Evolutionary conservation across 352 stramenopile genomes (phyloP).

Genomic region (Phytophthora multivora): DNA sequence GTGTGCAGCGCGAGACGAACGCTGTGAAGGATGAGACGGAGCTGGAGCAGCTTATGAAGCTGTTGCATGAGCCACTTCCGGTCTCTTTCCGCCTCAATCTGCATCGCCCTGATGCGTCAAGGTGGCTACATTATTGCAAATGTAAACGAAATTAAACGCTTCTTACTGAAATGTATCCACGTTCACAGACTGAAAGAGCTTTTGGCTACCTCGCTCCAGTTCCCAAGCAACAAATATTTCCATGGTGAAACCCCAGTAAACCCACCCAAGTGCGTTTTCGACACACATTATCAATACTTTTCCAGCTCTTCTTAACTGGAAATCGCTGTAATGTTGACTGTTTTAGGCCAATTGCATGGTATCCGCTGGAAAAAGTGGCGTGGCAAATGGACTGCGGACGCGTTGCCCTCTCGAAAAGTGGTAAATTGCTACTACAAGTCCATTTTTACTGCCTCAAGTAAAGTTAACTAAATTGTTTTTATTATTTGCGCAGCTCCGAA

Average conservation of each 20-base stretch:
- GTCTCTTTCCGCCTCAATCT: conserved; percentile 86
- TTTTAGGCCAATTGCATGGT: conserved; percentile 72
- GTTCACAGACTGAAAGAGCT: conserved; percentile 47
- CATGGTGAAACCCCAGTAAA: conserved; percentile 63
- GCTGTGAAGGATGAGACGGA: conserved; percentile 57
- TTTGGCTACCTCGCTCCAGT: conserved; percentile 63
- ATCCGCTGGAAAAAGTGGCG: conserved; percentile 74
- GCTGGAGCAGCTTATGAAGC: conserved; percentile 66
- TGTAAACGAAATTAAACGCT: neutral
- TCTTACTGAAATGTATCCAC: conserved; percentile 8
- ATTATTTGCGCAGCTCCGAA: conserved; percentile 57
- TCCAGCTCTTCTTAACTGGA: neutral
- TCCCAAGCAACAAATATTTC: conserved; percentile 55
- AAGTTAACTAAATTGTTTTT: conserved; percentile 3
- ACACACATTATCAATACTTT: neutral
- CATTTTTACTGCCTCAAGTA: neutral
- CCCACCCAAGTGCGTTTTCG: conserved; percentile 52
- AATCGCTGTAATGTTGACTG: neutral
- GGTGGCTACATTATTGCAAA: conserved; percentile 23
- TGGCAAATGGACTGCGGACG: conserved; percentile 87
- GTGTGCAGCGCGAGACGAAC: conserved; percentile 55
- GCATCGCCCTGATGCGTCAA: conserved; percentile 58
- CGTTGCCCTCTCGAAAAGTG: conserved; percentile 81
- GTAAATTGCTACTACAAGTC: conserved; percentile 24
- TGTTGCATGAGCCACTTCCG: conserved; percentile 78